Evolutionary conservation across 78 protist species (phyloP), one percentile per base, ranked within the genome.

Genomic region (Dictyostelium intermedium): DNA sequence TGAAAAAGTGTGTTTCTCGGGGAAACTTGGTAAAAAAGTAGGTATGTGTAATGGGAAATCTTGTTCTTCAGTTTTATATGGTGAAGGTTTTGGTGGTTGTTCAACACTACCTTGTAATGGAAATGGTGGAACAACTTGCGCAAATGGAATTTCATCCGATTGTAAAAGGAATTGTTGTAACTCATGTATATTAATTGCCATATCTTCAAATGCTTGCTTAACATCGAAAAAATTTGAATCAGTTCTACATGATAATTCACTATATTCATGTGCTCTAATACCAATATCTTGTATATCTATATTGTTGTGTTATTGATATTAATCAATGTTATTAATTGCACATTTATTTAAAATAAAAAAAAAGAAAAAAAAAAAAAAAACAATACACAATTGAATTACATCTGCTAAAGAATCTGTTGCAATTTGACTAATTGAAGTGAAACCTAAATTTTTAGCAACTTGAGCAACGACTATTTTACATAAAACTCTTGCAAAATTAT

Each of bases 211-310:
- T 45, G 94, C 18, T 47, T 89, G 82, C 5, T 69, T 83, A 25
- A 89, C 87, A 89, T 89, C 94, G n/a, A 79, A 83, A 77, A 89
- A 89, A 56, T 89, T 89, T 35, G 84, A 80, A 50, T 81, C 94
- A 11, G 94, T 81, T 80, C 94, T 78, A 69, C 87, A 76, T 32
- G 94, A 50, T 43, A 89, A 80, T 69, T 89, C 94, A 25, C 87
- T 41, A 80, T 89, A 89, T 34, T 80, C 81, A 14, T 80, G 79
- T 80, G 94, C 72, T 80, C 94, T 60, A 23, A 53, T 78, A 27
- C 94, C 94, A 23, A 89, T 89, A 25, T 89, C 94, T 45, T 89
- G 76, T 32, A 89, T 47, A 89, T 89, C 94, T 89, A 5, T 56
- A 41, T 14, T 53, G 5, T 53, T 53, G 2, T 53, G 20, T 53